phyloP scores from a whole-genome alignment of 345 rosid species.

The Salix exigua region DNA sequence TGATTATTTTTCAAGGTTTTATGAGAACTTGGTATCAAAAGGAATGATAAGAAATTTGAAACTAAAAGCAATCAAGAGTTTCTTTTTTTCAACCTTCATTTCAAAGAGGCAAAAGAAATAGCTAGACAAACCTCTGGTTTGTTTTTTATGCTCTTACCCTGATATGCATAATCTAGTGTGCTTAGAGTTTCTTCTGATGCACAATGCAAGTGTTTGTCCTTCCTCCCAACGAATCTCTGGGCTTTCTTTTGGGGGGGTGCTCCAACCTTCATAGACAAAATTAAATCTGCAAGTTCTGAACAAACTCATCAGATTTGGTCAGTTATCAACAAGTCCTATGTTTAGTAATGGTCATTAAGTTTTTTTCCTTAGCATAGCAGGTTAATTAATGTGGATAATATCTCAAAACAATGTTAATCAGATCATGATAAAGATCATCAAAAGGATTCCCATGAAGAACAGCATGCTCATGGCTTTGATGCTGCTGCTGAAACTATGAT shows the following conservation, averaged over 20 bases:
- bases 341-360: neutral
- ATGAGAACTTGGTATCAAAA: neutral
- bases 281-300: no score
- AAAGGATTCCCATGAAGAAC: conserved; percentile 44
- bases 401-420: conserved; percentile 18
- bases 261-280: no score
- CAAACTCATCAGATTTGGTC: no score
- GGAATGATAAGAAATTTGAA: neutral
- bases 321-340: neutral
- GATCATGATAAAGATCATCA: conserved; percentile 66
- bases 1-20: neutral
- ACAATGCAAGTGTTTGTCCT: conserved; percentile 95
- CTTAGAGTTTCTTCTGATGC: conserved; percentile 88
- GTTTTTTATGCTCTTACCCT: conserved; percentile 90
- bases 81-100: neutral
- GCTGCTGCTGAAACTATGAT: conserved; percentile 75
- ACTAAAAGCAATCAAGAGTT: neutral
- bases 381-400: neutral
- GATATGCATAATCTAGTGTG: conserved; percentile 87
- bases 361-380: neutral
- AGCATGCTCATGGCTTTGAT: conserved; percentile 64
- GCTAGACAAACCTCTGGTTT: conserved; percentile 73
- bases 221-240: conserved; percentile 86
- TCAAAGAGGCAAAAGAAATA: conserved; percentile 1
- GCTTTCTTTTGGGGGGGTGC: no score